Conservation (phyloP, 495 filamentous ascomycete genomes). For the Astrocystis sublimbata region DNA sequence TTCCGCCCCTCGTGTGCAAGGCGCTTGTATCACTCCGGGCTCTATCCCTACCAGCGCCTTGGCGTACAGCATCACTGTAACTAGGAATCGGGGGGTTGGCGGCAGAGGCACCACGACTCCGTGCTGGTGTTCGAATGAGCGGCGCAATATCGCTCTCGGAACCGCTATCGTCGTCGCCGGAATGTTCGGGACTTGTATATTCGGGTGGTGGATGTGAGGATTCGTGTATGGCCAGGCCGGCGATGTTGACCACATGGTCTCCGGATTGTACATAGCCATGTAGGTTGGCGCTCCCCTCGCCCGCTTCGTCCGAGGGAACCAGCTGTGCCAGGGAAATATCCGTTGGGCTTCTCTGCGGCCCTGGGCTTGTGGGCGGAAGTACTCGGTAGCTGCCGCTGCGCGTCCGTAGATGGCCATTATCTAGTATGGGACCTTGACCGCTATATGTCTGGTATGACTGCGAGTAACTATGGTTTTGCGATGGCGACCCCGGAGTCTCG, state of each 20-base stretch:
- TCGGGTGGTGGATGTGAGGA: constrained; percentile 61
- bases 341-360: constrained; percentile 87
- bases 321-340: constrained; percentile 88
- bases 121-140: constrained; percentile 36
- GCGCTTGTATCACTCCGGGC: constrained; percentile 39
- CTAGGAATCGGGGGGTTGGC: constrained; percentile 62
- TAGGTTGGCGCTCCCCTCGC: constrained; percentile 67
- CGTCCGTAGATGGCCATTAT: constrained; percentile 52
- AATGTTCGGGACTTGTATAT: constrained; percentile 69
- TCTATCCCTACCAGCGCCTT: constrained; percentile 50
- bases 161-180: constrained; percentile 54
- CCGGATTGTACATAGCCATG: constrained; percentile 35
- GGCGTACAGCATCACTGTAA: constrained; percentile 63
- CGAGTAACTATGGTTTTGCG: constrained; percentile 53
- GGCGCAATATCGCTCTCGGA: constrained; percentile 43
- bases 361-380: constrained; percentile 77
- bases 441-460: constrained; percentile 42
- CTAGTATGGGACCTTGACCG: constrained; percentile 32
- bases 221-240: constrained; percentile 39
- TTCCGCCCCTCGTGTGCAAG: constrained; percentile 11
- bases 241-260: constrained; percentile 39
- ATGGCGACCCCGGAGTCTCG: constrained; percentile 62
- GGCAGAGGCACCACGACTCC: constrained; percentile 45
- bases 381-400: constrained; percentile 64
- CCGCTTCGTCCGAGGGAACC: constrained; percentile 70